Evolutionary conservation across 176 grass and related monocot species (phyloP).

Genomic region (Rhynchospora tenuis): DNA sequence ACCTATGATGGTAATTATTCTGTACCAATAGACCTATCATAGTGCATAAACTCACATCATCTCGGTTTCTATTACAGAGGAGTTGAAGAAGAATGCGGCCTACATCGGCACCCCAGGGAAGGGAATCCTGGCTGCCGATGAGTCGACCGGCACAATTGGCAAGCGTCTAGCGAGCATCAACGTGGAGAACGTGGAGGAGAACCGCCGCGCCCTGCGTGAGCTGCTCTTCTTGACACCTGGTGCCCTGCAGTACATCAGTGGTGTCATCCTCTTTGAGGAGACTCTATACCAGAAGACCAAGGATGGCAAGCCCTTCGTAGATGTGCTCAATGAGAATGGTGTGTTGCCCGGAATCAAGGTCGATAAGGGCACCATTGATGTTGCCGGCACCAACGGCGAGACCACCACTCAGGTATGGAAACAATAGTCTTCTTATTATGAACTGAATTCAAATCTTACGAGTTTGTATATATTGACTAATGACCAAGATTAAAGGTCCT

Average conservation of each 20-base stretch:
- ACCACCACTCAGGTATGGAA: slow-evolving; percentile 13
- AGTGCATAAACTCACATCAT: background rate
- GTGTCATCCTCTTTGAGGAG: slow-evolving; percentile 77
- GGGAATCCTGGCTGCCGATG: slow-evolving; percentile 68
- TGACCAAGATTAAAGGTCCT: background rate
- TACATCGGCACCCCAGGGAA: slow-evolving; percentile 41
- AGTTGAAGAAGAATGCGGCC: slow-evolving; percentile 19
- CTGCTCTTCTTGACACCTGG: slow-evolving; percentile 52
- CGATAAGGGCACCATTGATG: slow-evolving; percentile 35
- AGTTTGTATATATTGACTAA: no score
- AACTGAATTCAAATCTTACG: no score
- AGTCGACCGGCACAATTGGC: slow-evolving; percentile 71
- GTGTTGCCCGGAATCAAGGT: slow-evolving; percentile 77
- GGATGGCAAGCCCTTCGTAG: slow-evolving; percentile 61
- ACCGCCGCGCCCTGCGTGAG: slow-evolving; percentile 54
- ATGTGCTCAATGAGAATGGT: slow-evolving; percentile 42
- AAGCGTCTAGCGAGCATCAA: slow-evolving; percentile 64
- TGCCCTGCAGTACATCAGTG: slow-evolving; percentile 49
- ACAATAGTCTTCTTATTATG: background rate
- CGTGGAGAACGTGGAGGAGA: slow-evolving; percentile 69
- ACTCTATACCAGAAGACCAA: slow-evolving; percentile 67
- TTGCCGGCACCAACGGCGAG: slow-evolving; percentile 3
- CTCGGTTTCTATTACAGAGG: slow-evolving; percentile 1
- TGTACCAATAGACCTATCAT: background rate
- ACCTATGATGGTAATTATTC: background rate